Conservation (phyloP, 1,139 yeast genomes). For the Yamadazyma friedrichii region DNA sequence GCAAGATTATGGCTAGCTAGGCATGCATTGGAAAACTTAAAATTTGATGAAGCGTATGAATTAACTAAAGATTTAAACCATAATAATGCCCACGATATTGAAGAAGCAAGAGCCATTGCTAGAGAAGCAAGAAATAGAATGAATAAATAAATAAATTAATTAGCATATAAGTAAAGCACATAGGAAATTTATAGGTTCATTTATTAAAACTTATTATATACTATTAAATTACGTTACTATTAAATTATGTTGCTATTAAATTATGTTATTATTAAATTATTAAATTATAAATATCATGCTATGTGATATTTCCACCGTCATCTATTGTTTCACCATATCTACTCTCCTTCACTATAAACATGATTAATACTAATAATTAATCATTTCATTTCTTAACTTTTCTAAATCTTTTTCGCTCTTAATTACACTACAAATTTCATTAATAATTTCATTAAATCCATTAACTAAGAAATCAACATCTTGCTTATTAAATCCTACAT, state of each 20-base stretch:
- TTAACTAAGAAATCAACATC: conserved; percentile 42
- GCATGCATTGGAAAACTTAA: conserved; percentile 53
- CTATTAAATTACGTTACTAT: no score
- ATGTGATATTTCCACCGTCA: not conserved
- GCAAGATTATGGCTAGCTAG: conserved; percentile 89
- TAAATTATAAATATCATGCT: no score
- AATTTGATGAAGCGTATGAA: conserved; percentile 68
- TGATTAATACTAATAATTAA: not conserved
- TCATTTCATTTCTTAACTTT: conserved; percentile 5
- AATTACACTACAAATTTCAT: conserved; percentile 18
- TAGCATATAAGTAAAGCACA: not conserved
- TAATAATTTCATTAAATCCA: conserved; percentile 18
- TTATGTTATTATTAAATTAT: no score
- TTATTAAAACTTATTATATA: no score
- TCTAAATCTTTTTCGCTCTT: conserved; percentile 19
- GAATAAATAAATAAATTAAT: conserved; percentile 19
- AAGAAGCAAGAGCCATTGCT: conserved; percentile 83
- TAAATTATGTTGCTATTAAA: no score
- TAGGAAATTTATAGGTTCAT: no score
- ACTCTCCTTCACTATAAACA: not conserved
- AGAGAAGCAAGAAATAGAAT: conserved; percentile 61
- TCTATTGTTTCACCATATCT: no score
- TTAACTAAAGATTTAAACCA: conserved; percentile 74
- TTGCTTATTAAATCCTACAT: conserved; percentile 49
- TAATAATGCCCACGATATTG: conserved; percentile 81